Conservation (phyloP, 1,284 basidiomycete species). For the Papiliotrema flavescens region DNA sequence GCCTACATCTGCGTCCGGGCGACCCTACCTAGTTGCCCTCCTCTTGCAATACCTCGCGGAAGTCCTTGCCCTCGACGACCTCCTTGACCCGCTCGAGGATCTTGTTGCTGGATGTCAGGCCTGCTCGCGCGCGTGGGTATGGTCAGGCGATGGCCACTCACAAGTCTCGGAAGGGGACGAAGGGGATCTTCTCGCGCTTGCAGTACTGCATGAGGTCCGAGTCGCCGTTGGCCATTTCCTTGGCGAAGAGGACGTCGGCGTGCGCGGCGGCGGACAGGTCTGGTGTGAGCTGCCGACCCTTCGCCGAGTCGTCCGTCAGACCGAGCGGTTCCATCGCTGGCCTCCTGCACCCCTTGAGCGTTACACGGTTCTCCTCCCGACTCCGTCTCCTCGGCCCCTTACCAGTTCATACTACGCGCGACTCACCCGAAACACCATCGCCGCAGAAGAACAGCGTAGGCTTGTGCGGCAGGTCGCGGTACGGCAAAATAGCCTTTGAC, state of each 20-base stretch:
- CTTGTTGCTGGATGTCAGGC: conserved; percentile 51
- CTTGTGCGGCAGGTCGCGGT: conserved; percentile 63
- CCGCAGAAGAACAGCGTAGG: conserved; percentile 92
- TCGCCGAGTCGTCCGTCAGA: no score
- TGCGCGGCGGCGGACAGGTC: conserved; percentile 86
- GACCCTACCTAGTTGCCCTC: conserved; percentile 15
- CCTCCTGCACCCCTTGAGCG: no score
- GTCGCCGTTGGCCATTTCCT: conserved; percentile 68
- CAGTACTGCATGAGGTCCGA: conserved; percentile 84
- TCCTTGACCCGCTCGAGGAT: conserved; percentile 54
- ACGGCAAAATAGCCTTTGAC: conserved; percentile 83
- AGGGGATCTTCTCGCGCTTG: conserved; percentile 47
- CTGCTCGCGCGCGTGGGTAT: not conserved
- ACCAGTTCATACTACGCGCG: not conserved
- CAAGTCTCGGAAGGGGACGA: conserved; percentile 49
- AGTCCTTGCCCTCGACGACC: conserved; percentile 59
- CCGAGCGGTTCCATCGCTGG: no score
- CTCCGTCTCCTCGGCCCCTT: no score
- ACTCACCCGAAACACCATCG: conserved; percentile 81
- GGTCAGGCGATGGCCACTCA: conserved; percentile 15
- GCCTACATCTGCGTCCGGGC: no score
- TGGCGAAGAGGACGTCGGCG: conserved; percentile 87
- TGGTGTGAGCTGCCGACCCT: conserved; percentile 35
- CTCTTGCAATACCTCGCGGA: conserved; percentile 45
- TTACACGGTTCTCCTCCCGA: no score